These are phyloP conservation scores for Sporobolomyces pararoseus DNA, from an alignment of 768 basidiomycete genomes.

Conservation along the genomic window DNA sequence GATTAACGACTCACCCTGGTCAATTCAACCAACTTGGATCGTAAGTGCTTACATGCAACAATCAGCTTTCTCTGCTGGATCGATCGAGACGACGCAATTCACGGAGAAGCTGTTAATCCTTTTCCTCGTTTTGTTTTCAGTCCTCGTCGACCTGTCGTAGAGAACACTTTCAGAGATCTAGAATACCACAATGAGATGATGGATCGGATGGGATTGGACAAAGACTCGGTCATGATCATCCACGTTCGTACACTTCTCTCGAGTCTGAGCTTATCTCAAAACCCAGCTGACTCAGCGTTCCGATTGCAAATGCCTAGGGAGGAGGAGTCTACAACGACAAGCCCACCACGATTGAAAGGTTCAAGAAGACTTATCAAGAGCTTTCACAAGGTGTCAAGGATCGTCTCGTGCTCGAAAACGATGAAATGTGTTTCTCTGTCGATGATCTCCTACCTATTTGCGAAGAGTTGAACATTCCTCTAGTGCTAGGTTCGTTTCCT, in stretches of 20 bases:
- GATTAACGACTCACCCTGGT: conserved; percentile 76
- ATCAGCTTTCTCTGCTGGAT: not conserved
- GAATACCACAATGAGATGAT: conserved; percentile 84
- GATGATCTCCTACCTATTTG: conserved; percentile 84
- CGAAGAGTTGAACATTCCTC: conserved; percentile 71
- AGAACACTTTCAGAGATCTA: conserved; percentile 72
- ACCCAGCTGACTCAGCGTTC: too few species aligned
- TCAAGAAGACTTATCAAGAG: conserved; percentile 65
- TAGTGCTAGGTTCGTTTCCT: conserved; percentile 57
- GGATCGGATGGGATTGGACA: conserved; percentile 72
- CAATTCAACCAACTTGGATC: conserved; percentile 59
- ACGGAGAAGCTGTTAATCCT: too few species aligned
- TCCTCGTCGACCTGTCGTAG: conserved; percentile 68
- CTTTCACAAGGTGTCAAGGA: conserved; percentile 62
- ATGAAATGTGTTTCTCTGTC: conserved; percentile 87
- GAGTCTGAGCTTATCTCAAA: too few species aligned
- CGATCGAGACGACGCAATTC: too few species aligned
- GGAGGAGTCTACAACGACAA: conserved; percentile 84
- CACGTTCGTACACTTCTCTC: conserved; percentile 55
- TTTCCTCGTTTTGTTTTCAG: conserved; percentile 51
- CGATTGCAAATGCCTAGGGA: conserved; percentile 52
- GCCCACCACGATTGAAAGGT: conserved; percentile 61
- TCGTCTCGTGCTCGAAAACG: conserved; percentile 66
- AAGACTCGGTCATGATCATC: conserved; percentile 83
- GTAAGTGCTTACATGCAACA: not conserved